phyloP scores from a whole-genome alignment of 2,329 filamentous ascomycete species.

The Aureobasidium sp. region DNA sequence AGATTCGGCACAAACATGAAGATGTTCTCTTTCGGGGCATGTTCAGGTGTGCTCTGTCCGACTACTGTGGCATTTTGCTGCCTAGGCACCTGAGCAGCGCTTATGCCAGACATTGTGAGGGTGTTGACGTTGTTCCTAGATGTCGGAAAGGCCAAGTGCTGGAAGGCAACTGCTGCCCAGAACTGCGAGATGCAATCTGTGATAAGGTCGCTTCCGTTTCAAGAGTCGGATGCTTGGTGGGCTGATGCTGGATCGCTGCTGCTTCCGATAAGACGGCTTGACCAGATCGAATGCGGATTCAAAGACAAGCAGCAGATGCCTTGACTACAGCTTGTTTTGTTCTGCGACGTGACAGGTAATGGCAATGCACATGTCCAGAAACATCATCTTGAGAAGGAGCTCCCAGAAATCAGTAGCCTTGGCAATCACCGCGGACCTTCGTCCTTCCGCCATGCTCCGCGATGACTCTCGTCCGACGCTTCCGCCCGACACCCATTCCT shows the following conservation, averaged over 20 bases:
- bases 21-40: slow-evolving; percentile 45
- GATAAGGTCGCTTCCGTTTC: not conserved
- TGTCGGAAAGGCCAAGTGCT: not conserved
- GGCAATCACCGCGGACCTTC: not conserved
- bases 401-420: slow-evolving; percentile 1
- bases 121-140: not conserved
- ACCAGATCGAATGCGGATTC: not conserved
- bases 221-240: not conserved
- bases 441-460: not conserved
- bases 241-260: not conserved
- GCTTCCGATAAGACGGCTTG: not conserved
- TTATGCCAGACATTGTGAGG: slow-evolving; percentile 4
- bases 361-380: no score
- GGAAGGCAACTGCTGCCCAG: no score
- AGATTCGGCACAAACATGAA: slow-evolving; percentile 48
- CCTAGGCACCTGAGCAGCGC: not conserved
- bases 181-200: not conserved
- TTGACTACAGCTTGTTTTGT: no score
- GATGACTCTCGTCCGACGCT: no score
- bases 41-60: not conserved
- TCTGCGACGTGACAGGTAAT: no score
- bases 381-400: not conserved
- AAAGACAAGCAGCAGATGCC: not conserved
- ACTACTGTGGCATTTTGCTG: not conserved
- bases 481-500: not conserved